These are phyloP conservation scores for Ambrosiella cleistominuta DNA, from an alignment of 2,329 filamentous ascomycete species.

Conservation along the genomic window DNA sequence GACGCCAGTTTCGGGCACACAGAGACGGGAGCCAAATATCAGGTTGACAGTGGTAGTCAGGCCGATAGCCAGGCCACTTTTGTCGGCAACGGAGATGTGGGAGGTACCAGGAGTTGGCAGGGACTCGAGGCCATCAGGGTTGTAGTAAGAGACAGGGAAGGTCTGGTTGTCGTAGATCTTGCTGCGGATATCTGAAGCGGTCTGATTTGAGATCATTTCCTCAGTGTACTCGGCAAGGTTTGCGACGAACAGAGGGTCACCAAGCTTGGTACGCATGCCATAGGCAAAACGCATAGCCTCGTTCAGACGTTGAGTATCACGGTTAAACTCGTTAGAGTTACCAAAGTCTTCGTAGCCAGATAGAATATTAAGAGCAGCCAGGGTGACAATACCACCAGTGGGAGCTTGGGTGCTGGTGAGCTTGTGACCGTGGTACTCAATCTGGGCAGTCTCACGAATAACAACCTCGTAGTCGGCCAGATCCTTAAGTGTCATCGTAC, in stretches of 20 bases:
- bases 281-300: conserved; percentile 75
- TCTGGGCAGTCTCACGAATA: conserved; percentile 40
- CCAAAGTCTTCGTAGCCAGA: conserved; percentile 53
- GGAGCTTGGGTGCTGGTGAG: conserved; percentile 53
- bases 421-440: conserved; percentile 53
- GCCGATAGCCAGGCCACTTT: conserved; percentile 52
- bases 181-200: conserved; percentile 34
- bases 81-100: conserved; percentile 51
- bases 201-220: conserved; percentile 42
- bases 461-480: conserved; percentile 54
- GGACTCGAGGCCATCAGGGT: conserved; percentile 29
- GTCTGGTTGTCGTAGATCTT: conserved; percentile 27
- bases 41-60: conserved; percentile 71
- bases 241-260: conserved; percentile 55
- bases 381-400: conserved; percentile 52
- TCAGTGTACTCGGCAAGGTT: conserved; percentile 44
- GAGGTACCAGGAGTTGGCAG: conserved; percentile 49
- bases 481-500: conserved; percentile 72
- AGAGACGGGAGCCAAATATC: conserved; percentile 56
- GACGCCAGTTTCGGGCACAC: conserved; percentile 67
- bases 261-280: conserved; percentile 52
- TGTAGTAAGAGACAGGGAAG: conserved; percentile 25
- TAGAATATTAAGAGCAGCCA: conserved; percentile 58
- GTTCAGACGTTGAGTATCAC: conserved; percentile 63
- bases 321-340: conserved; percentile 29